phyloP scores from a whole-genome alignment of 495 filamentous ascomycete species.

The Lepidopterella palustris region DNA sequence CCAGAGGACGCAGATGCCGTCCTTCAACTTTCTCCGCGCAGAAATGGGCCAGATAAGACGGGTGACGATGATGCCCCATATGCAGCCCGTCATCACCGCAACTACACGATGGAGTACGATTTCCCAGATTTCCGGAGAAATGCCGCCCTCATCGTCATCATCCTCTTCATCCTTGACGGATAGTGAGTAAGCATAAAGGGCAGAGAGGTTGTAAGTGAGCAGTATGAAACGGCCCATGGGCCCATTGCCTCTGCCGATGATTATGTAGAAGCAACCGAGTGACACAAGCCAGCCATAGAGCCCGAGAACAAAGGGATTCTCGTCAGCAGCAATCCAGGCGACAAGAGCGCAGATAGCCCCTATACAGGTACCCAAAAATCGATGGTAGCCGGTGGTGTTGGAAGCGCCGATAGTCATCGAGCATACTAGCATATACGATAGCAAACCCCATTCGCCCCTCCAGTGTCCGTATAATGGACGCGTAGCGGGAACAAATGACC shows the following conservation, averaged over 20 bases:
- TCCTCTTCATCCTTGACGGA: slow-evolving; percentile 63
- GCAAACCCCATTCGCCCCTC: slow-evolving; percentile 92
- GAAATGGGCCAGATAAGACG: slow-evolving; percentile 89
- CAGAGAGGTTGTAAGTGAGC: slow-evolving; percentile 95
- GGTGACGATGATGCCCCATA: slow-evolving; percentile 91
- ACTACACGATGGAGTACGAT: slow-evolving; percentile 88
- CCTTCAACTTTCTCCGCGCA: slow-evolving; percentile 75
- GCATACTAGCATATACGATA: slow-evolving; percentile 98
- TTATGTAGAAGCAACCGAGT: slow-evolving; percentile 80
- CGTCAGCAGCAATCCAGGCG: slow-evolving; percentile 67
- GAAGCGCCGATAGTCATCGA: slow-evolving; percentile 94
- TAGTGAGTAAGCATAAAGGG: slow-evolving; percentile 87
- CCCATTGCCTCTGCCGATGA: slow-evolving; percentile 73
- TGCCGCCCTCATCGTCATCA: slow-evolving; percentile 82
- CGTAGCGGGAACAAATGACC: slow-evolving; percentile 72
- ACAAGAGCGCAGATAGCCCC: slow-evolving; percentile 69
- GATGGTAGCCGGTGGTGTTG: slow-evolving; percentile 80
- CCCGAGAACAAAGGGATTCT: slow-evolving; percentile 66
- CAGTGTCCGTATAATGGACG: slow-evolving; percentile 77
- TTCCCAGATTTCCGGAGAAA: slow-evolving; percentile 72
- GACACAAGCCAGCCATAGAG: slow-evolving; percentile 75
- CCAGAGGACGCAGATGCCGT: slow-evolving; percentile 79
- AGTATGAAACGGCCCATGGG: slow-evolving; percentile 77
- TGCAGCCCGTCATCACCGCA: slow-evolving; percentile 76
- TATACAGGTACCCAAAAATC: slow-evolving; percentile 81